These are phyloP conservation scores for Leersia perrieri DNA, from an alignment of 176 grass and related monocot species.

Conservation along the genomic window DNA sequence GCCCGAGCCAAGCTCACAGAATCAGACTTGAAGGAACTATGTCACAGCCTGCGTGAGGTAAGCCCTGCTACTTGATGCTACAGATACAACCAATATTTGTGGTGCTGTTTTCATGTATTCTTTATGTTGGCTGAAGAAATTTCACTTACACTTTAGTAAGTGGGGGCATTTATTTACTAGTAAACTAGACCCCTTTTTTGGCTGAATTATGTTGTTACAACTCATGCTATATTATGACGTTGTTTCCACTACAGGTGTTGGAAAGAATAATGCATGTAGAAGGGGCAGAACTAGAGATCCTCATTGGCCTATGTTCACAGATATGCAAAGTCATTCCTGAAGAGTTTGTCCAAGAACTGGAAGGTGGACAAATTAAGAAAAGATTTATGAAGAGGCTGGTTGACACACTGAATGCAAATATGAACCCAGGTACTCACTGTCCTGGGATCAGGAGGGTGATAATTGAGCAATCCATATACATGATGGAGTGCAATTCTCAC, in stretches of 20 bases:
- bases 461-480: too few species aligned
- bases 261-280: too few species aligned
- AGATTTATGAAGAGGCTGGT: neutral
- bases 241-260: neutral
- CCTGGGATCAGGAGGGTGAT: too few species aligned
- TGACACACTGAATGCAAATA: neutral
- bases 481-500: too few species aligned
- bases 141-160: too few species aligned
- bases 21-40: too few species aligned
- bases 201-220: too few species aligned
- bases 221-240: neutral
- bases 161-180: too few species aligned
- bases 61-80: neutral
- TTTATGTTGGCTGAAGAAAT: too few species aligned
- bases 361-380: neutral
- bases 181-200: too few species aligned
- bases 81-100: neutral
- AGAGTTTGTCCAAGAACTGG: neutral
- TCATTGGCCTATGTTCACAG: neutral
- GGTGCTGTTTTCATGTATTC: neutral
- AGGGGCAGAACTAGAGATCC: conserved; percentile 3
- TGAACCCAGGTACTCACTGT: too few species aligned
- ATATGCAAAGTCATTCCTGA: neutral
- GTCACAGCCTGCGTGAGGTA: neutral
- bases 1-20: too few species aligned